phyloP scores from a whole-genome alignment of 1,284 basidiomycete species.

The Sparassis latifolia region DNA sequence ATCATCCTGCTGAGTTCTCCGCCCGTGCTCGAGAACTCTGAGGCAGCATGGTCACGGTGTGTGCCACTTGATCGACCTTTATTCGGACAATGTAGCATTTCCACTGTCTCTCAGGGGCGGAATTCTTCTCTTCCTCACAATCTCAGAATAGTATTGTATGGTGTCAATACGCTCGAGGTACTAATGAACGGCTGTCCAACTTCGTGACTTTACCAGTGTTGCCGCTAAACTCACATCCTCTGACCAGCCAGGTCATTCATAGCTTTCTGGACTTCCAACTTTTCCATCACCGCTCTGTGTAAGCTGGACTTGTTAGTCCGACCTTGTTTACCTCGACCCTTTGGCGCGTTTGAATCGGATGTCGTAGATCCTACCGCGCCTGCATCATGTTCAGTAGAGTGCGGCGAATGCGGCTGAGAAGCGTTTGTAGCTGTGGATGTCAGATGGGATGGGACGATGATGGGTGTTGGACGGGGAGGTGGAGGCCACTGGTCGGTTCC shows the following conservation, averaged over 20 bases:
- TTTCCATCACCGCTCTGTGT: conserved; percentile 68
- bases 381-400: neutral
- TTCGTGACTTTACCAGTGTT: conserved; percentile 3
- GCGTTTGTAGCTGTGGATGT: conserved; percentile 27
- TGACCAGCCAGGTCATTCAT: conserved; percentile 46
- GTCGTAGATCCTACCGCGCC: conserved; percentile 1
- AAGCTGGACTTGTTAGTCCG: conserved; percentile 51
- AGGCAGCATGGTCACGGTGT: too few species aligned
- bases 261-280: conserved; percentile 68
- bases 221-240: too few species aligned
- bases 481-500: conserved; percentile 58
- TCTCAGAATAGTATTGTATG: too few species aligned
- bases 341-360: neutral
- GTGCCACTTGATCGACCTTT: too few species aligned
- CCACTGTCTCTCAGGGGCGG: too few species aligned
- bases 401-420: neutral
- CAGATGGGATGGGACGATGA: conserved; percentile 65
- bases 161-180: too few species aligned
- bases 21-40: too few species aligned
- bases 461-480: conserved; percentile 64
- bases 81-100: too few species aligned
- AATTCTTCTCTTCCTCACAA: too few species aligned
- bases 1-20: too few species aligned
- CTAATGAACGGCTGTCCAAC: neutral
- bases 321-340: conserved; percentile 12